A percentile compares a stretch with the other conserved stretches of the same genome.
Evolutionary conservation across 371 early-diverging fungal genomes (phyloP).

Genomic region (Mortierella sp.): DNA sequence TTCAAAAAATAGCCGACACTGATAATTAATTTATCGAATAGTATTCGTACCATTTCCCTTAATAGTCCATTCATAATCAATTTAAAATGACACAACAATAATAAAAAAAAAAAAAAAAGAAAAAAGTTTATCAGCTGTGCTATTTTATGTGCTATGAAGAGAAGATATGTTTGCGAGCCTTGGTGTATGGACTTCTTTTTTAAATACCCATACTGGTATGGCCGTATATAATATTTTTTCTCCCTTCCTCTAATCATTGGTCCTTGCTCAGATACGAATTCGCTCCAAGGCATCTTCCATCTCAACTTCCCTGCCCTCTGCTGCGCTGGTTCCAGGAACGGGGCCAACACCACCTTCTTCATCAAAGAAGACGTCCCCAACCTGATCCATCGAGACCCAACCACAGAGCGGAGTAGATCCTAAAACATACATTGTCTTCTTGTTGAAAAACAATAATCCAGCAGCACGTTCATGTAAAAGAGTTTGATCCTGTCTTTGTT

Average conservation of each 20-base stretch:
- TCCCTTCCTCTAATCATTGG: neutral
- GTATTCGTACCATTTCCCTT: neutral
- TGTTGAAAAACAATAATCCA: conserved; percentile 71
- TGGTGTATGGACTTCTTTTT: no score
- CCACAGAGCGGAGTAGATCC: conserved; percentile 71
- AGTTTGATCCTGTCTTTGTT: conserved; percentile 49
- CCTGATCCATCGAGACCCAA: conserved; percentile 65
- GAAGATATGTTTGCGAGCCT: no score
- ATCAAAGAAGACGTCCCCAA: conserved; percentile 56
- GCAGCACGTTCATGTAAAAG: conserved; percentile 61
- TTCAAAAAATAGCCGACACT: neutral
- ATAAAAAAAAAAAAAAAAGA: no score
- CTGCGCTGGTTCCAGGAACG: conserved; percentile 50
- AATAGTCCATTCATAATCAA: neutral
- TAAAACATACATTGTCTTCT: conserved; percentile 64
- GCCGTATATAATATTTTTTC: neutral
- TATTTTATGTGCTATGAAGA: no score
- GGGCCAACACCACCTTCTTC: conserved; percentile 50
- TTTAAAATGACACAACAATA: neutral
- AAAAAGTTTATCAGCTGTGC: no score
- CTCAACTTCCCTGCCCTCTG: conserved; percentile 50
- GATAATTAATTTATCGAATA: neutral
- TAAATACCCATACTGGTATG: no score
- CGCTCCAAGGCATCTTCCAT: conserved; percentile 55
- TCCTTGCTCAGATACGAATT: conserved; percentile 28